Evolutionary conservation across 2,329 filamentous ascomycete genomes (phyloP).

Genomic region (Esteya vermicola): DNA sequence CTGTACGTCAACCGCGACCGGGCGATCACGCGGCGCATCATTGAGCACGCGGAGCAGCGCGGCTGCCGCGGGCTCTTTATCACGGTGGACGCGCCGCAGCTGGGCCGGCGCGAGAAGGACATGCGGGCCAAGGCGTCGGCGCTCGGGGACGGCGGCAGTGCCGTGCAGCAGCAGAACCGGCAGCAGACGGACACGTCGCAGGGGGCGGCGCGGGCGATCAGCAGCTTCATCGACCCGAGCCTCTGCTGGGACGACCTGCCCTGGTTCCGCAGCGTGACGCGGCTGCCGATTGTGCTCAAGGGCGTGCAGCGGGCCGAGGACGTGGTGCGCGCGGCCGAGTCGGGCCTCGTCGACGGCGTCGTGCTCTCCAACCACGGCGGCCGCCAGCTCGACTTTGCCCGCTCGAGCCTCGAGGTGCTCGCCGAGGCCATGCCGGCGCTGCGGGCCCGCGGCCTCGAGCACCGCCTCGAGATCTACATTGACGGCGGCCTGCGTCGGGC

Average conservation of each 20-base stretch:
- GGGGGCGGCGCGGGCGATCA: constrained; percentile 88
- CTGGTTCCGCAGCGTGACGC: constrained; percentile 83
- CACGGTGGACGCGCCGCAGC: constrained; percentile 92
- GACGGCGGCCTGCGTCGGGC: constrained; percentile 84
- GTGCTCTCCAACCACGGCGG: constrained; percentile 95
- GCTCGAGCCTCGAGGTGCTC: constrained; percentile 77
- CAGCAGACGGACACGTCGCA: constrained; percentile 71
- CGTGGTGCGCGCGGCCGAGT: constrained; percentile 72
- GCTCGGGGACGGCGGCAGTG: constrained; percentile 54
- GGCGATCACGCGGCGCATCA: constrained; percentile 75
- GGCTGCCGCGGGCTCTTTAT: constrained; percentile 96
- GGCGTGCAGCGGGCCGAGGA: constrained; percentile 94
- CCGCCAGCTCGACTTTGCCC: constrained; percentile 82
- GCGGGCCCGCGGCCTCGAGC: constrained; percentile 55
- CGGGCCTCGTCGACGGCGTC: constrained; percentile 64
- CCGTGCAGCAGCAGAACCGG: constrained; percentile 67
- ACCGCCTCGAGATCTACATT: constrained; percentile 73
- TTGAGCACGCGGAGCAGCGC: constrained; percentile 78
- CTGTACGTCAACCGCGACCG: constrained; percentile 96
- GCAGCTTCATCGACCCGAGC: constrained; percentile 89
- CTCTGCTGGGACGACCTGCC: constrained; percentile 87
- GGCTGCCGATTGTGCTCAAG: constrained; percentile 93
- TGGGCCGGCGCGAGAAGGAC: constrained; percentile 91
- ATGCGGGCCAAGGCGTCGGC: constrained; percentile 80
- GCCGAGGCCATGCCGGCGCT: constrained; percentile 88